Evolutionary conservation across 2,329 filamentous ascomycete species (phyloP).

Genomic region (Biscogniauxia marginata): DNA sequence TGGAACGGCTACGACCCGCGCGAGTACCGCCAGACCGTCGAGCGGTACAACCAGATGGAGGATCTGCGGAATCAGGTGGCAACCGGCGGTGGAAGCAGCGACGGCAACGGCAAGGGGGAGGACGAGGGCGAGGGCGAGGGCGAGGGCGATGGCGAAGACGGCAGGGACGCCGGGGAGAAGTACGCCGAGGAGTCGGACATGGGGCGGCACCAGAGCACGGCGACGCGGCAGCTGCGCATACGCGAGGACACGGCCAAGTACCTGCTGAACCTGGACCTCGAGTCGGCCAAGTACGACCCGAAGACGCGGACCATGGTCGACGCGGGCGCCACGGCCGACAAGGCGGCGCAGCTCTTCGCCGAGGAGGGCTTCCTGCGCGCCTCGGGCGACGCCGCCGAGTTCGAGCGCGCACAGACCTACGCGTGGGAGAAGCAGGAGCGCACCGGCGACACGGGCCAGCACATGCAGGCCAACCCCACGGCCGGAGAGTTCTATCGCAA

Average conservation of each 20-base stretch:
- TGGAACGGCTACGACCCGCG: constrained; percentile 97
- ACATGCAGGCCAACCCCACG: constrained; percentile 95
- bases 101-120: constrained; percentile 41
- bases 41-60: constrained; percentile 86
- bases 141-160: constrained; percentile 49
- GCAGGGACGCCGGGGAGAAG: constrained; percentile 61
- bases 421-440: constrained; percentile 95
- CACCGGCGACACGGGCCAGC: constrained; percentile 73
- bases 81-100: constrained; percentile 46
- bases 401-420: constrained; percentile 83
- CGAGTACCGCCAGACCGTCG: constrained; percentile 83
- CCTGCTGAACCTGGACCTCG: constrained; percentile 87
- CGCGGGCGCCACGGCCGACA: constrained; percentile 75
- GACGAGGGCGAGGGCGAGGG: constrained; percentile 1
- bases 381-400: constrained; percentile 88
- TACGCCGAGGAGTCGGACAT: constrained; percentile 97
- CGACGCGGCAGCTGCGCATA: constrained; percentile 85
- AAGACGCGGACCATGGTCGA: constrained; percentile 93
- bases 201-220: constrained; percentile 88
- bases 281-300: constrained; percentile 96
- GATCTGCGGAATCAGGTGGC: constrained; percentile 60
- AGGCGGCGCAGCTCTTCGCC: constrained; percentile 77
- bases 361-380: constrained; percentile 90
- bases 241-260: constrained; percentile 98
- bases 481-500: constrained; percentile 83